These are phyloP conservation scores for Lentinula sp. DNA, from an alignment of 768 basidiomycete genomes.

Conservation along the genomic window DNA sequence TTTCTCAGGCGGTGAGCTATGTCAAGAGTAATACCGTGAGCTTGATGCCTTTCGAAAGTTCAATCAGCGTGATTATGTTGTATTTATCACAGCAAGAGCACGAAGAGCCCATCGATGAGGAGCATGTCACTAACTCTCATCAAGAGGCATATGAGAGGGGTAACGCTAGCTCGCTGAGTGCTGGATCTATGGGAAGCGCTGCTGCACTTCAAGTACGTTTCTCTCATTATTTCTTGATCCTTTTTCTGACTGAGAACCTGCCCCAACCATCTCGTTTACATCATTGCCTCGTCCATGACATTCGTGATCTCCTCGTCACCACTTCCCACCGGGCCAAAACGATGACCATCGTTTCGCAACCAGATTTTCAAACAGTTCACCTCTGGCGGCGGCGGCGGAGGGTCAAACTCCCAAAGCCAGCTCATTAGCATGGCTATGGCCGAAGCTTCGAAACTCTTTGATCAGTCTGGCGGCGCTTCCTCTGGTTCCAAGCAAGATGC, in stretches of 20 bases:
- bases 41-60: background rate
- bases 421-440: conserved; percentile 85
- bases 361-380: conserved; percentile 68
- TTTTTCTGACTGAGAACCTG: no score
- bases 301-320: no score
- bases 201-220: conserved; percentile 63
- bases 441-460: conserved; percentile 72
- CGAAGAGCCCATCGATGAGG: conserved; percentile 59
- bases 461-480: conserved; percentile 56
- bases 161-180: conserved; percentile 45
- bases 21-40: conserved; percentile 46
- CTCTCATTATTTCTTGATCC: background rate
- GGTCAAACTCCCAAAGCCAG: conserved; percentile 44
- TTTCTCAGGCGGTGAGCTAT: conserved; percentile 48
- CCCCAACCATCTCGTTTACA: no score
- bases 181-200: conserved; percentile 64
- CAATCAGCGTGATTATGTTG: no score
- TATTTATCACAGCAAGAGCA: conserved; percentile 37
- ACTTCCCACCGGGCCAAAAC: background rate
- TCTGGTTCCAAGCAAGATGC: conserved; percentile 77
- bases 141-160: conserved; percentile 53
- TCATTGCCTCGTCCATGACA: no score
- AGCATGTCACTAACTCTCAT: conserved; percentile 55
- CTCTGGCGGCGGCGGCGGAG: conserved; percentile 31
- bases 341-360: background rate